Evolutionary conservation across 2,329 filamentous ascomycete genomes (phyloP).

Genomic region (Curvularia verruculosa): DNA sequence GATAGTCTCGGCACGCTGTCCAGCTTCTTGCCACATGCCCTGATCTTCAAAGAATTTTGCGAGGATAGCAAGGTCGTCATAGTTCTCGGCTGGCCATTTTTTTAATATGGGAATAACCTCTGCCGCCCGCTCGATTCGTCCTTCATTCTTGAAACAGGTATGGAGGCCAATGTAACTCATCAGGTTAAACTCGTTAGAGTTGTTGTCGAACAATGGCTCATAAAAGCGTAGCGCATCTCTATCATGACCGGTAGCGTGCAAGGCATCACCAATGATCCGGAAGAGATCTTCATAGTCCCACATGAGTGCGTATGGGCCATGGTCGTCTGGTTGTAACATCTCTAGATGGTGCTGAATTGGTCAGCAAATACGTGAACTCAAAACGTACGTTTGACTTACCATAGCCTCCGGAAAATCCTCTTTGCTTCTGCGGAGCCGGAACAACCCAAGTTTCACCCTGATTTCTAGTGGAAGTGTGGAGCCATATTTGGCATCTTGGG

Average conservation of each 20-base stretch:
- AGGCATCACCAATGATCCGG: conserved; percentile 68
- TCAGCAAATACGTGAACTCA: conserved; percentile 43
- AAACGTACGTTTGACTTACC: conserved; percentile 64
- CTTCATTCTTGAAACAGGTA: conserved; percentile 70
- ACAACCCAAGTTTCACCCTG: conserved; percentile 81
- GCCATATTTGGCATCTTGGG: conserved; percentile 69
- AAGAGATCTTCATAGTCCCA: conserved; percentile 79
- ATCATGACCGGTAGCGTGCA: conserved; percentile 59
- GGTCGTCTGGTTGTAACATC: conserved; percentile 71
- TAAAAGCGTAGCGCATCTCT: conserved; percentile 66
- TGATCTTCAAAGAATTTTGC: conserved; percentile 80
- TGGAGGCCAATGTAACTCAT: conserved; percentile 46
- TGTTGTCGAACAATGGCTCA: conserved; percentile 51
- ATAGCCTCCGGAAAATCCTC: conserved; percentile 71
- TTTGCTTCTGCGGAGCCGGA: conserved; percentile 74
- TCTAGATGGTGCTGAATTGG: conserved; percentile 55
- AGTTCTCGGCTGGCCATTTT: conserved; percentile 71
- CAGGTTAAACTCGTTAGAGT: conserved; percentile 34
- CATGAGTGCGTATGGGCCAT: conserved; percentile 57
- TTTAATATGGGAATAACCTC: conserved; percentile 77
- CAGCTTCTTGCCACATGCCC: conserved; percentile 64
- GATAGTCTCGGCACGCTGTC: conserved; percentile 65
- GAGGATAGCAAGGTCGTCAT: conserved; percentile 78
- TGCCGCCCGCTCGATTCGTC: conserved; percentile 72
- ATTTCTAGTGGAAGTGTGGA: conserved; percentile 78